Conservation (phyloP, 2,329 filamentous ascomycete genomes). For the Aspergillus piperis region DNA sequence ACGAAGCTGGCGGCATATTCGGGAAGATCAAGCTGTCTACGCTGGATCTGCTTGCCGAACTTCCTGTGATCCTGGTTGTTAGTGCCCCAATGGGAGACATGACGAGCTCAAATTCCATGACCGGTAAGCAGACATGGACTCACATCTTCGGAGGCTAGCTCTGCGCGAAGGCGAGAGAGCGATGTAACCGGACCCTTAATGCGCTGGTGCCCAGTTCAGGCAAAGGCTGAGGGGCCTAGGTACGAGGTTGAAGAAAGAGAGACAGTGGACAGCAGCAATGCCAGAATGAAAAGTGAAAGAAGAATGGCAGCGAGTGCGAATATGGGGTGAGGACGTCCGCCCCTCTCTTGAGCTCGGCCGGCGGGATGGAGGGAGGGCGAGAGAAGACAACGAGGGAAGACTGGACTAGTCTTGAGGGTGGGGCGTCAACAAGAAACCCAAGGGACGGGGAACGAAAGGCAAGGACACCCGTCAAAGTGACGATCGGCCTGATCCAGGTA, state of each 20-base stretch:
- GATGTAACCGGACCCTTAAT: slow-evolving; percentile 12
- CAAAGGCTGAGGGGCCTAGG: slow-evolving; percentile 1
- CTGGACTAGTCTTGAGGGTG: neutral
- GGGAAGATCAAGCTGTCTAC: slow-evolving; percentile 96
- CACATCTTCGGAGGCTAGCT: slow-evolving; percentile 23
- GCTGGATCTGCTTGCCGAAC: slow-evolving; percentile 99
- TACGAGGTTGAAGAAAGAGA: slow-evolving; percentile 1
- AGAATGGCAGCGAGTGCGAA: neutral
- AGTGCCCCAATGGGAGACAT: slow-evolving; percentile 5
- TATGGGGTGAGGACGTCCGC: neutral
- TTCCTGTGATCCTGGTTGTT: slow-evolving; percentile 65
- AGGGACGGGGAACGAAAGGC: neutral
- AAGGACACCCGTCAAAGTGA: slow-evolving; percentile 1
- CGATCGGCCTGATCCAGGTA: neutral
- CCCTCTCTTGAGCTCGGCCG: slow-evolving; percentile 1
- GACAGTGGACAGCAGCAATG: slow-evolving; percentile 8
- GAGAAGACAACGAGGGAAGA: neutral
- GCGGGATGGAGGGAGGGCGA: neutral
- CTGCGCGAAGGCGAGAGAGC: slow-evolving; percentile 8
- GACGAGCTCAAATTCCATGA: neutral
- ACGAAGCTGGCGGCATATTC: slow-evolving; percentile 99
- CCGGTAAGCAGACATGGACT: slow-evolving; percentile 5
- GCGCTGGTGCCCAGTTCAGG: slow-evolving; percentile 9
- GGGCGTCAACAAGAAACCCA: neutral
- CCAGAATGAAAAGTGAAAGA: neutral